These are phyloP conservation scores for Protomyces inundatus DNA, from an alignment of 1,139 yeast species.

Conservation along the genomic window DNA sequence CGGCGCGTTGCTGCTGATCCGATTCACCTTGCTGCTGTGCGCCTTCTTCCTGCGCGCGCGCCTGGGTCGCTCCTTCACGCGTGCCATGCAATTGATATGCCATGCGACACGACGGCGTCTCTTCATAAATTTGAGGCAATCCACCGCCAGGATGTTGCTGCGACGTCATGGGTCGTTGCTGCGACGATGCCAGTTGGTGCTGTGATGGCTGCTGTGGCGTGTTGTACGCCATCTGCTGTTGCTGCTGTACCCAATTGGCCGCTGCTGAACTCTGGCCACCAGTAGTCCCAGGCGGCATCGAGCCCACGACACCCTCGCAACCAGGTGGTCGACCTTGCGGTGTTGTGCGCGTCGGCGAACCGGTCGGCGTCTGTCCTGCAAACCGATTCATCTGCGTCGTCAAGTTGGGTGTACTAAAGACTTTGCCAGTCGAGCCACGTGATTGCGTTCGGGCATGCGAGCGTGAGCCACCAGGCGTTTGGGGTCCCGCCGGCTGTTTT, in stretches of 20 bases:
- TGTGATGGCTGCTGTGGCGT: conserved; percentile 15
- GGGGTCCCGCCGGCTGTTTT: not conserved
- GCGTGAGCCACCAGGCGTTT: conserved; percentile 17
- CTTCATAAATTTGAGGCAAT: conserved; percentile 19
- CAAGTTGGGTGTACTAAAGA: conserved; percentile 17
- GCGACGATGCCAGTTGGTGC: conserved; percentile 2
- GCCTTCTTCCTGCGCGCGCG: not conserved
- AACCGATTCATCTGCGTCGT: conserved; percentile 22
- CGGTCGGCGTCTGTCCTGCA: conserved; percentile 8
- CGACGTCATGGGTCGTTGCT: not conserved
- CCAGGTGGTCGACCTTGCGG: conserved; percentile 3
- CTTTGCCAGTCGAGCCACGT: conserved; percentile 3
- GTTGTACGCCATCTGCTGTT: conserved; percentile 16
- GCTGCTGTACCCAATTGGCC: conserved; percentile 17
- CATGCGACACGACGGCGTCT: conserved; percentile 24
- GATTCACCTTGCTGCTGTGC: not conserved
- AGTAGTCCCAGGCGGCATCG: not conserved
- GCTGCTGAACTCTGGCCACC: not conserved
- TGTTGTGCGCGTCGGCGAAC: conserved; percentile 3
- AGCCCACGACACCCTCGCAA: not conserved
- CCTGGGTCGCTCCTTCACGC: not conserved
- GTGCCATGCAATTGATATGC: conserved; percentile 23
- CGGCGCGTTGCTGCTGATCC: not conserved
- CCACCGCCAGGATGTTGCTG: conserved; percentile 4
- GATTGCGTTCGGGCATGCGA: conserved; percentile 7